Conservation (phyloP, 495 filamentous ascomycete species). For the Penicillium coprophilum region DNA sequence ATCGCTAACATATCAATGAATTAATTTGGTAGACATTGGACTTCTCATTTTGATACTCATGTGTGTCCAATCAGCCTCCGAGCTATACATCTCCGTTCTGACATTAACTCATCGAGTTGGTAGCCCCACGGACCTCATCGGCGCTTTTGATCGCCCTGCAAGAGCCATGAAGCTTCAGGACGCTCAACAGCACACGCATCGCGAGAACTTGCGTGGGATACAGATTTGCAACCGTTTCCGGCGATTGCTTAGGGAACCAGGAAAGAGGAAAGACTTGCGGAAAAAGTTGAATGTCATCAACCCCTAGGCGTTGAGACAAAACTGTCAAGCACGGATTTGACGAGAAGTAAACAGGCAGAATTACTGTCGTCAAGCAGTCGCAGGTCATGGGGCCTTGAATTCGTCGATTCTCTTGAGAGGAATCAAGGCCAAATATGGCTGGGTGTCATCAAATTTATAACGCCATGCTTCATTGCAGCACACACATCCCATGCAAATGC, state of each 20-base stretch:
- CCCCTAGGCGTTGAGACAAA: no score
- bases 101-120: neutral
- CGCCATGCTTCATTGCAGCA: neutral
- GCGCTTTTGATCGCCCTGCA: neutral
- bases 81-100: neutral
- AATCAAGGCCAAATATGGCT: neutral
- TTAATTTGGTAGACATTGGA: neutral
- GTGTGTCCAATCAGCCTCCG: neutral
- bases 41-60: neutral
- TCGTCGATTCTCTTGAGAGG: neutral
- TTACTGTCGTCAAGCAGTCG: neutral
- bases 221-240: no score
- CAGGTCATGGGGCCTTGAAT: neutral
- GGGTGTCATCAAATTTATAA: neutral
- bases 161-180: neutral
- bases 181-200: neutral
- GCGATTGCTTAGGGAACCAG: no score
- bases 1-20: neutral
- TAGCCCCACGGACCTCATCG: neutral
- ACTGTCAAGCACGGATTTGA: neutral
- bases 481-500: neutral
- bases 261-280: no score
- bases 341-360: neutral
- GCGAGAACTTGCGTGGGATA: no score
- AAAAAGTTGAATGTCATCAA: no score